phyloP scores from a whole-genome alignment of 495 filamentous ascomycete genomes.

The Penicillium angulare region DNA sequence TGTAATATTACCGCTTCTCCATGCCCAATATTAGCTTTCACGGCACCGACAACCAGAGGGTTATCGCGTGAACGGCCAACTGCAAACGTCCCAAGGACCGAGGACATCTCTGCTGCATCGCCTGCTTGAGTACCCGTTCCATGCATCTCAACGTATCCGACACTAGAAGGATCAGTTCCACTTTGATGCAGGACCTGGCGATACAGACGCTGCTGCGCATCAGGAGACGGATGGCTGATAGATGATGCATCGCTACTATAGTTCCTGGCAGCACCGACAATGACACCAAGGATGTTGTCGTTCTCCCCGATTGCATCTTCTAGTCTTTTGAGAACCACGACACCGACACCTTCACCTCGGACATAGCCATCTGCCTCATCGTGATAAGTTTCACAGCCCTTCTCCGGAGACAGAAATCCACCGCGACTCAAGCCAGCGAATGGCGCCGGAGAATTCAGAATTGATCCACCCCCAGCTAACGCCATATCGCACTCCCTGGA shows the following conservation, averaged over 20 bases:
- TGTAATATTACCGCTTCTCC: constrained; percentile 40
- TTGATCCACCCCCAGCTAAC: constrained; percentile 66
- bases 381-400: constrained; percentile 65
- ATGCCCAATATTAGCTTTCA: constrained; percentile 44
- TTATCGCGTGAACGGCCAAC: neutral
- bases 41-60: constrained; percentile 27
- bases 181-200: constrained; percentile 41
- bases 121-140: constrained; percentile 48
- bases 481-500: constrained; percentile 68
- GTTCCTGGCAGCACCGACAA: constrained; percentile 37
- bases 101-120: constrained; percentile 30
- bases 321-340: constrained; percentile 44
- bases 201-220: constrained; percentile 44
- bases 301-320: constrained; percentile 48
- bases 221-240: constrained; percentile 48
- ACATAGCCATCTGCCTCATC: constrained; percentile 71
- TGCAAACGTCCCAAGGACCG: constrained; percentile 28
- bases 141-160: constrained; percentile 53
- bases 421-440: constrained; percentile 66
- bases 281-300: constrained; percentile 45
- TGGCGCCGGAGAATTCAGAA: constrained; percentile 65
- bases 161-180: constrained; percentile 46
- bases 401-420: constrained; percentile 60
- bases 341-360: constrained; percentile 50
- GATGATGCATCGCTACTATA: constrained; percentile 46